These are phyloP conservation scores for Vigna unguiculata DNA, from an alignment of 306 rosid genomes.

Conservation along the genomic window DNA sequence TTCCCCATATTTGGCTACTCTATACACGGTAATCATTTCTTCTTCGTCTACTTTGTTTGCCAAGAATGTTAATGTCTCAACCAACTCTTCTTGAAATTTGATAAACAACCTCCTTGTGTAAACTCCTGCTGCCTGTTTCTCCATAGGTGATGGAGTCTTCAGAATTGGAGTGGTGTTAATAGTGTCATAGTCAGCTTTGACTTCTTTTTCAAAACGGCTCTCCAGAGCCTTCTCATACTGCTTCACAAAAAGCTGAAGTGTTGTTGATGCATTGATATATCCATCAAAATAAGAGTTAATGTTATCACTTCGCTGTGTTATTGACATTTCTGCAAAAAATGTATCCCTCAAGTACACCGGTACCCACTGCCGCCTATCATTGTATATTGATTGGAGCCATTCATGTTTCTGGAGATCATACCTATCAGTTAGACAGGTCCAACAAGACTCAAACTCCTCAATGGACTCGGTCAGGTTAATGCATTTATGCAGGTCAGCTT, in stretches of 20 bases:
- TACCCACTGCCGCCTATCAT: slow-evolving; percentile 50
- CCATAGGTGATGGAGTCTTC: slow-evolving; percentile 53
- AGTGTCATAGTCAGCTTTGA: slow-evolving; percentile 52
- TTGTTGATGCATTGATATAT: slow-evolving; percentile 51
- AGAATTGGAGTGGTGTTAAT: slow-evolving; percentile 45
- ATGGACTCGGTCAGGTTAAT: slow-evolving; percentile 46
- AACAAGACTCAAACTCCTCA: slow-evolving; percentile 48
- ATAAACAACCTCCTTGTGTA: slow-evolving; percentile 49
- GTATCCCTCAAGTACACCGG: slow-evolving; percentile 50
- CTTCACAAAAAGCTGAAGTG: slow-evolving; percentile 47
- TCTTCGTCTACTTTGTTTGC: slow-evolving; percentile 48
- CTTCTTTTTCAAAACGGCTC: slow-evolving; percentile 50
- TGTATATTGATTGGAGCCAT: slow-evolving; percentile 47
- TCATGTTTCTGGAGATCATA: slow-evolving; percentile 43
- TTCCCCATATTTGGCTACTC: slow-evolving; percentile 50
- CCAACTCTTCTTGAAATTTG: slow-evolving; percentile 49
- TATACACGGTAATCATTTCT: slow-evolving; percentile 36
- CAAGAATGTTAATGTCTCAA: slow-evolving; percentile 51
- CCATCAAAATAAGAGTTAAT: slow-evolving; percentile 52
- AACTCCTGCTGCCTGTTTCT: slow-evolving; percentile 51
- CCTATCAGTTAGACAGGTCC: slow-evolving; percentile 46
- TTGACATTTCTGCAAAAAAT: slow-evolving; percentile 51
- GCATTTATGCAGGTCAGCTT: slow-evolving; percentile 49
- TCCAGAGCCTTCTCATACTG: slow-evolving; percentile 52
- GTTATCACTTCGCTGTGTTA: slow-evolving; percentile 53